Conservation (phyloP, 2,329 filamentous ascomycete species). For the Trichoderma sp. region DNA sequence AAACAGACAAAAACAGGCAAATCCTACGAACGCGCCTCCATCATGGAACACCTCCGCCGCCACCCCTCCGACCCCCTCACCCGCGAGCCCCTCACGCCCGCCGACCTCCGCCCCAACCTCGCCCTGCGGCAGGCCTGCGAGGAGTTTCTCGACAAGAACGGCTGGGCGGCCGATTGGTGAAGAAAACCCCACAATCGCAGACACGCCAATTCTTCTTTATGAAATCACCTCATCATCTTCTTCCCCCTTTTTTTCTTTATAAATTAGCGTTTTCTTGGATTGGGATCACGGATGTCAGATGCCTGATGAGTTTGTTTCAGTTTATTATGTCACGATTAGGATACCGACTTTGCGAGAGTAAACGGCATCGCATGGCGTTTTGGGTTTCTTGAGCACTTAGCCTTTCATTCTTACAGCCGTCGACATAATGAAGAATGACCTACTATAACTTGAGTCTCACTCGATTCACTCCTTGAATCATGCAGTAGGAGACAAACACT, state of each 20-base stretch:
- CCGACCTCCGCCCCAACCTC: slow-evolving; percentile 79
- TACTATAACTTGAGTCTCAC: not conserved
- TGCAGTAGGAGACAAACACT: not conserved
- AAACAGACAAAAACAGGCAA: slow-evolving; percentile 76
- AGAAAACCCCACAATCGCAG: no score
- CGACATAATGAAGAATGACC: not conserved
- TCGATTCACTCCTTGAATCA: not conserved
- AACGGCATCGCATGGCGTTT: slow-evolving; percentile 21
- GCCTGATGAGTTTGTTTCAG: not conserved
- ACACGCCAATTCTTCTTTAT: not conserved
- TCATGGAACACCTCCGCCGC: slow-evolving; percentile 81
- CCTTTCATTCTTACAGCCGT: not conserved
- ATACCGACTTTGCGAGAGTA: not conserved
- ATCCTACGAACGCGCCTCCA: slow-evolving; percentile 83
- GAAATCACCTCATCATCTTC: no score
- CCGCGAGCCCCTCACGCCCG: slow-evolving; percentile 67
- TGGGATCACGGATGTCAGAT: not conserved
- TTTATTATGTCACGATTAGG: not conserved
- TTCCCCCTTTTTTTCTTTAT: not conserved
- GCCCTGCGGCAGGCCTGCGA: slow-evolving; percentile 79
- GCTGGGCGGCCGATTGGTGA: slow-evolving; percentile 91
- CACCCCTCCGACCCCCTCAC: slow-evolving; percentile 81
- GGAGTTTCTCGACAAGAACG: slow-evolving; percentile 82
- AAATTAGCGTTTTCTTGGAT: not conserved
- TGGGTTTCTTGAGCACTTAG: not conserved